Percentiles rank a stretch among this genome's conserved stretches.
Conservation (phyloP, 2,329 filamentous ascomycete genomes). For the Diplodia intermedia region DNA sequence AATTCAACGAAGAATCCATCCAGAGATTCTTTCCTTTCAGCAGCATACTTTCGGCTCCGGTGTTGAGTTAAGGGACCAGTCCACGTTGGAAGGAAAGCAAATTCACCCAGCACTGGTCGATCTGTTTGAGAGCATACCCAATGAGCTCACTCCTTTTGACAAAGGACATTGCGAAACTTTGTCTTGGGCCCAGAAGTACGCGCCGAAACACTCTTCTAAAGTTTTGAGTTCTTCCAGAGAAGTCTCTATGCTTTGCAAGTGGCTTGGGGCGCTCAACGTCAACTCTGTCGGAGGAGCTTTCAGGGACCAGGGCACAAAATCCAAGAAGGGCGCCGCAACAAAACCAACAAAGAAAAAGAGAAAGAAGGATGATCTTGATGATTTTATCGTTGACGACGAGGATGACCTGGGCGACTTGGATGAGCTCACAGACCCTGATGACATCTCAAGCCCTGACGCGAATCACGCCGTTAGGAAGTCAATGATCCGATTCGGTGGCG, state of each 20-base stretch:
- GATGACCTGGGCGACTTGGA: slow-evolving; percentile 56
- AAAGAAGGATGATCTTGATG: slow-evolving; percentile 52
- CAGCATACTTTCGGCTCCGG: background rate
- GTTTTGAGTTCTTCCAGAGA: slow-evolving; percentile 79
- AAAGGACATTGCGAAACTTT: slow-evolving; percentile 73
- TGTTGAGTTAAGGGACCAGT: background rate
- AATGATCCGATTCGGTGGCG: slow-evolving; percentile 43
- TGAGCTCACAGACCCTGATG: slow-evolving; percentile 69
- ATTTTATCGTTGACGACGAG: slow-evolving; percentile 46
- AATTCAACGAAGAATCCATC: slow-evolving; percentile 49
- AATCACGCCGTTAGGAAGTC: slow-evolving; percentile 49
- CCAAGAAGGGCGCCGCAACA: slow-evolving; percentile 35
- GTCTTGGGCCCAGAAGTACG: slow-evolving; percentile 85
- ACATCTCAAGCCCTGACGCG: slow-evolving; percentile 31
- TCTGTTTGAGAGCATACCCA: slow-evolving; percentile 66
- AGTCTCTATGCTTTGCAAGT: slow-evolving; percentile 74
- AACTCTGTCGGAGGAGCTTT: slow-evolving; percentile 73
- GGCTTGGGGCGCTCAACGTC: slow-evolving; percentile 79
- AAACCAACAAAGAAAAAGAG: slow-evolving; percentile 64
- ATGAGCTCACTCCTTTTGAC: slow-evolving; percentile 79
- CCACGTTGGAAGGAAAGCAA: background rate
- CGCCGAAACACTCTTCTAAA: slow-evolving; percentile 70
- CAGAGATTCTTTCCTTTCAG: slow-evolving; percentile 31
- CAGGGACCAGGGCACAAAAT: slow-evolving; percentile 40
- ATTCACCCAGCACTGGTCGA: slow-evolving; percentile 65